These are phyloP conservation scores for Pontederia paniculata DNA, from an alignment of 176 grass and related monocot genomes.

Conservation along the genomic window DNA sequence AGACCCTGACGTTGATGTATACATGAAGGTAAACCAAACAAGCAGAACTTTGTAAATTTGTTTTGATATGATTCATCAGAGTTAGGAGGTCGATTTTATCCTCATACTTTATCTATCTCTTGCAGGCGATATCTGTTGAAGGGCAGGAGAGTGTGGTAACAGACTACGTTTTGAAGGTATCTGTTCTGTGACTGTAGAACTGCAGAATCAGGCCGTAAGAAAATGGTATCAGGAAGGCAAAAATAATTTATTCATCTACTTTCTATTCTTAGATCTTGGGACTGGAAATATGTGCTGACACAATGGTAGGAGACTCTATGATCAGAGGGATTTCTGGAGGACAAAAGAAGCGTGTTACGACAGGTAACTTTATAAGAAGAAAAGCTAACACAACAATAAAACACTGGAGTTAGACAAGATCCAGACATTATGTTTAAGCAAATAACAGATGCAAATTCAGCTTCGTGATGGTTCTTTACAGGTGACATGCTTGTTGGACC, in stretches of 20 bases:
- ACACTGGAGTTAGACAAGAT: not conserved
- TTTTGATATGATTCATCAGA: not conserved
- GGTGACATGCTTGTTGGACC: constrained; percentile 57
- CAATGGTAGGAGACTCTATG: constrained; percentile 34
- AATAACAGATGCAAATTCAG: not conserved
- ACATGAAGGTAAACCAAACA: constrained; percentile 27
- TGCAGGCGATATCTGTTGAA: constrained; percentile 29
- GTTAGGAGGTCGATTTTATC: not conserved
- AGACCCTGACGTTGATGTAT: constrained; percentile 28
- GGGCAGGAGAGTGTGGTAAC: constrained; percentile 28
- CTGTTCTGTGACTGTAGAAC: not conserved
- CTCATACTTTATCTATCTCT: not conserved
- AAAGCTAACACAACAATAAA: not conserved
- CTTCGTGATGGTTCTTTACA: not conserved
- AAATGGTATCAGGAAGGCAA: not conserved
- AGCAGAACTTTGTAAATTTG: not conserved
- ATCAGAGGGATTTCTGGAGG: constrained; percentile 41
- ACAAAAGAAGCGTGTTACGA: constrained; percentile 39
- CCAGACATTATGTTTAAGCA: not conserved
- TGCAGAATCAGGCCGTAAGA: not conserved
- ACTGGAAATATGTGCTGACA: constrained; percentile 32
- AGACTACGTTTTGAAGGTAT: constrained; percentile 40
- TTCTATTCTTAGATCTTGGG: constrained; percentile 30
- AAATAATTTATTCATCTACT: not conserved
- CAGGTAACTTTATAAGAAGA: constrained; percentile 14